Evolutionary conservation across 2,329 filamentous ascomycete species (phyloP), one percentile per base, ranked within the genome.

Genomic region (Allantophomopsis cytisporea): DNA sequence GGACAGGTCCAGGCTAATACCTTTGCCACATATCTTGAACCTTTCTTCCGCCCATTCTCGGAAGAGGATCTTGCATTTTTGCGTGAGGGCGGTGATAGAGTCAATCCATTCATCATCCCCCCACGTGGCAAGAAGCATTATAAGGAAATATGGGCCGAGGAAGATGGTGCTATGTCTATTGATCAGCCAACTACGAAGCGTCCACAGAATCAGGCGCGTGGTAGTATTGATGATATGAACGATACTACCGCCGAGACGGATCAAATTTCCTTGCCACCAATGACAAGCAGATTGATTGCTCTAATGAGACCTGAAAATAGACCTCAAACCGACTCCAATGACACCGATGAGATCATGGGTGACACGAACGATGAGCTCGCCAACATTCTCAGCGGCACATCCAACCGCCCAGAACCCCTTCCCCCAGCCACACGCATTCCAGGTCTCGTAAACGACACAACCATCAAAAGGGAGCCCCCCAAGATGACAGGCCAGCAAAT

Each of bases 31-130:
- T 94, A 91, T 55, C 73, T 93, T 40, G 91, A 98, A 46, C 85
- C 88, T 0, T 96, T 84, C 62, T 91, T 95, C 47, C 76, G 89
- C 5, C 78, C 83, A 0, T 82, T 94, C 50, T 84, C 81, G 1
- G 91, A 98, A 55, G 91, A 98, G 56, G 91, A 98, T 54, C 73
- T 95, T 35, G 86, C 85, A 1, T 98, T 95, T 55, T 61, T 98
- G 31, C 80, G 88, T 52, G 91, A 98, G 60, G 74, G 85, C 51
- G 86, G 88, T 41, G 88, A 98, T 58, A 76, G 91, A 31, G 66
- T 80, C 16, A 78, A 71, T 2, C 85, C 89, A 1, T 96, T 95
- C 51, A 66, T 88, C 31, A 86, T 94, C 59, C 87, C 89, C 7
- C 80, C 80, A 47, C 78, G 87, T 16, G 88, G 87, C 35, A 83